Evolutionary conservation across 352 stramenopile species (phyloP).

Genomic region (Phytophthora cajani): DNA sequence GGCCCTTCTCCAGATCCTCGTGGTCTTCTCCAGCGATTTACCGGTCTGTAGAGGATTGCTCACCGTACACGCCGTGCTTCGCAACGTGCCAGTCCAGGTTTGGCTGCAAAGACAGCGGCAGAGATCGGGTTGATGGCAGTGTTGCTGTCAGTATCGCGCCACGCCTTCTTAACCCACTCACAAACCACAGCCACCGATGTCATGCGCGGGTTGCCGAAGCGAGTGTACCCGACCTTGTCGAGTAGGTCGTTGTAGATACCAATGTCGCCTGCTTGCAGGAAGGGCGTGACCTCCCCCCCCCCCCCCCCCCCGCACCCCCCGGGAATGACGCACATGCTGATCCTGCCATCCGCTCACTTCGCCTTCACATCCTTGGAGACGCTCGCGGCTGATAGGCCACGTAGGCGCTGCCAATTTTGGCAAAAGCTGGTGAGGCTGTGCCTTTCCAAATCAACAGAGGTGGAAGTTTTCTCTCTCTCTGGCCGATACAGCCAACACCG

Average conservation of each 20-base stretch:
- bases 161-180: not conserved
- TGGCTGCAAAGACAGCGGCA: not conserved
- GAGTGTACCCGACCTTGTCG: constrained; percentile 14
- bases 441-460: constrained; percentile 22
- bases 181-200: not conserved
- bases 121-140: not conserved
- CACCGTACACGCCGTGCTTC: not conserved
- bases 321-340: constrained; percentile 16
- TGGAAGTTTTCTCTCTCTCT: constrained; percentile 14
- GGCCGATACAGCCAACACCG: constrained; percentile 18
- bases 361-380: constrained; percentile 26
- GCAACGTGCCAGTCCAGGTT: not conserved
- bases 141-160: constrained; percentile 7
- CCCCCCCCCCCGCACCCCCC: not conserved
- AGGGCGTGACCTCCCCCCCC: constrained; percentile 4
- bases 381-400: constrained; percentile 13
- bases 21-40: not conserved
- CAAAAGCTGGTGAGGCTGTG: constrained; percentile 14
- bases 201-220: constrained; percentile 7
- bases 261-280: constrained; percentile 1
- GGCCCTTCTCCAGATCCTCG: not conserved
- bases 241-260: constrained; percentile 9
- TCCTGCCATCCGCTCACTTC: not conserved
- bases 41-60: not conserved
- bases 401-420: constrained; percentile 7